Base-by-base conservation (phyloP, 345 rosid genomes). In the Turnera subulata region DNA sequence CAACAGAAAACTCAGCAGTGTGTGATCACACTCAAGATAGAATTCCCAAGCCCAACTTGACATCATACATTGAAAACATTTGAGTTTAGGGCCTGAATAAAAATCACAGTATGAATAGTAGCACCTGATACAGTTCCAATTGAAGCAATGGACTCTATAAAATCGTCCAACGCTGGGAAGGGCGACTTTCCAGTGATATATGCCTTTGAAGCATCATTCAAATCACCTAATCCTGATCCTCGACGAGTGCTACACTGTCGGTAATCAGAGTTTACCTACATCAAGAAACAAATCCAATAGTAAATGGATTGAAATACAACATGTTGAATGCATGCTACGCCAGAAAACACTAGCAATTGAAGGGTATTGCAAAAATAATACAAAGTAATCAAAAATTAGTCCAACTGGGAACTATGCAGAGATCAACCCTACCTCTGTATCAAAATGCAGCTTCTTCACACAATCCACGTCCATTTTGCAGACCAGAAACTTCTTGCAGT, bases 401-500 rank as follows among this genome's bases (percentile, higher is more conserved):
- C 20, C 23, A 43, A n/a, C 38, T 46, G 50, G 64, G 69, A 73
- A 63, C 48, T 46, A 24, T 24, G 37, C 58, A 37, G 57, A 56
- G 56, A 26, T 61, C 25, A 54, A 50, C 51, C 14, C 48, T 71
- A 93, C 97, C 96, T 89, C 96, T 15, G 97, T 86, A 65, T 93
- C 91, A 63, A 89, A 93, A 49, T 76, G 89, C 70, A 89, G 82
- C 54, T 84, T 87, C 80, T 82, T 93, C 59, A 79, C 84, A 67
- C 94, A 93, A 64, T 87, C 97, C 64, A 81, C 65, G 70, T 89
- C 97, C 85, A 84, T 69, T 75, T 82, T 87, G 86, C 96, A 93
- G 70, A 89, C 82, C 52, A 93, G 78, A 68, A 85, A 83, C 82
- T 82, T 89, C 80, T 85, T 78, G 62, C 89, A 89, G 62, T 83